Evolutionary conservation across 2,329 filamentous ascomycete genomes (phyloP).

Genomic region (Nakataea oryzae): DNA sequence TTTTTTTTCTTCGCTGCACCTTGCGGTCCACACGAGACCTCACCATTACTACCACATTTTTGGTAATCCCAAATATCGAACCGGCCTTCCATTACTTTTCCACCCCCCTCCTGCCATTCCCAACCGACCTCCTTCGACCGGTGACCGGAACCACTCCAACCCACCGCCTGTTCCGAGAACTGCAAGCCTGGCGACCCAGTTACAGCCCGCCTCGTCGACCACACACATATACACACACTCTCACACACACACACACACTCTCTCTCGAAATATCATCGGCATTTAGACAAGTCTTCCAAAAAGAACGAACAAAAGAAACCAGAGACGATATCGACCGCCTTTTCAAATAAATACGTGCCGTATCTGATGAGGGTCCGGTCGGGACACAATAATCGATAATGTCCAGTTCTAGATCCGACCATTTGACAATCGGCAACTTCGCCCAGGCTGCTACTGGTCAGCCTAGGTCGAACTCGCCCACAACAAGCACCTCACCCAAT

Average conservation of each 20-base stretch:
- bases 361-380: conserved; percentile 30
- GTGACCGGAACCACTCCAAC: background rate
- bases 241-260: background rate
- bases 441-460: conserved; percentile 56
- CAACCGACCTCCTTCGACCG: background rate
- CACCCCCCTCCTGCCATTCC: background rate
- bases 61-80: background rate
- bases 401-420: conserved; percentile 78
- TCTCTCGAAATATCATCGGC: background rate
- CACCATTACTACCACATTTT: background rate
- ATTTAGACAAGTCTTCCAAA: background rate
- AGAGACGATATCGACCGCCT: background rate
- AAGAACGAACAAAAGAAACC: background rate
- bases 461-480: conserved; percentile 68
- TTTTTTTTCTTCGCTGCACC: background rate
- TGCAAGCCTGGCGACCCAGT: background rate
- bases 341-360: background rate
- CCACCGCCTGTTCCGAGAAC: background rate
- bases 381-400: conserved; percentile 74
- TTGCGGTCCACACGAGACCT: conserved; percentile 1
- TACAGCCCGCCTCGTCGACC: background rate
- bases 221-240: no score
- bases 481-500: conserved; percentile 68
- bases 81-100: background rate
- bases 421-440: conserved; percentile 76